Evolutionary conservation across 2,329 filamentous ascomycete species (phyloP), one percentile per base, ranked within the genome.

Genomic region (Monilinia fructicola): DNA sequence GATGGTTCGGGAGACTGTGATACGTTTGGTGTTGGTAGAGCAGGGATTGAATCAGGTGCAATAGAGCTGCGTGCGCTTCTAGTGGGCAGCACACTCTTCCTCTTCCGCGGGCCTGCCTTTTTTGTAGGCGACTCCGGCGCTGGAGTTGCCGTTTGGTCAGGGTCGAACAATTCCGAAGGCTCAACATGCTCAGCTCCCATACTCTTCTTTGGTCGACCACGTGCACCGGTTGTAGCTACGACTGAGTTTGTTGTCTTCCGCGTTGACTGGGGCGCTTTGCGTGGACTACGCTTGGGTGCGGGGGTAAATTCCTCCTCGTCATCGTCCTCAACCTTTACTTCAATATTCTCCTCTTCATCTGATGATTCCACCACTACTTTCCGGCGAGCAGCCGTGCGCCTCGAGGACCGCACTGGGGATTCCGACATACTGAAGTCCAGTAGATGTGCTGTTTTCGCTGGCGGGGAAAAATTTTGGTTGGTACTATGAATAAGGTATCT

Each of bases 311-410:
- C 91, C 70, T 91, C 90, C 38, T 60, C 80, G 14, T 50, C 83
- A 4, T 90, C 85, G 38, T 89, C 82, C 38, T 86, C 81, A 68
- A 85, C 83, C 74, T 85, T 82, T 69, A 84, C 81, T 73, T 85
- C 81, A 65, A 86, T 81, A 70, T 90, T 87, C 66, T 92, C 90
- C 67, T 96, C 92, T 53, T 94, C 92, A 31, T 87, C 85, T 26
- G 86, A 83, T 11, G 88, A 92, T 71, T 96, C 92, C 68, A 93
- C 81, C 58, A 96, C 84, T 61, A 90, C 86, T 73, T 88, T 90
- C 73, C 89, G 87, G 75, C 92, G 86, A 28, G 90, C 78, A 54
- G 84, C 83, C 60, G 81, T 83, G 66, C 87, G 83, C 75, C 88
- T 82, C 66, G 85, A 84, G 14, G 87, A 83, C 71, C 88, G 82